Evolutionary conservation across 1,139 yeast species (phyloP).

Genomic region (Geotrichum klebahnii): DNA sequence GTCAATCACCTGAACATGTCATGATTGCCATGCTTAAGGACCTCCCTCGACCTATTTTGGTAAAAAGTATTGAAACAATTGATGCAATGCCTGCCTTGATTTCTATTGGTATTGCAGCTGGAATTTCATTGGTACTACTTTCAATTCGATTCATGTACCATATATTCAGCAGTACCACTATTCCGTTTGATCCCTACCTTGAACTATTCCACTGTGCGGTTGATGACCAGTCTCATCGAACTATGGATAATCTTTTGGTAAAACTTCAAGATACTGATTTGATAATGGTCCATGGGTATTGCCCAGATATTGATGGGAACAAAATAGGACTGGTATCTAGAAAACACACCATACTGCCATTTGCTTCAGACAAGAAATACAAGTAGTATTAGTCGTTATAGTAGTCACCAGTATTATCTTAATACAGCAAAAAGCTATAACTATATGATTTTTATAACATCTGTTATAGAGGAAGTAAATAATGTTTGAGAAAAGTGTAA

Average conservation of each 20-base stretch:
- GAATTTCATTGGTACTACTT: background rate
- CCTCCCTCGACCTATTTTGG: background rate
- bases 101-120: background rate
- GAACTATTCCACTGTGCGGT: constrained; percentile 10
- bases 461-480: too few relatives aligned
- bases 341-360: background rate
- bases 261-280: constrained; percentile 11
- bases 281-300: constrained; percentile 11
- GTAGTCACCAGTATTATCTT: too few relatives aligned
- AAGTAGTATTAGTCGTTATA: too few relatives aligned
- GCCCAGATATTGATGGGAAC: constrained; percentile 6
- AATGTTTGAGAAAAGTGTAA: too few relatives aligned
- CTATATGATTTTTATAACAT: too few relatives aligned
- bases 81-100: constrained; percentile 10
- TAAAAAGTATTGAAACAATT: background rate
- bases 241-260: background rate
- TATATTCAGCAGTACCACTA: background rate
- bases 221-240: background rate
- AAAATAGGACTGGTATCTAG: constrained; percentile 6
- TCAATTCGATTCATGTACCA: background rate
- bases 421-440: too few relatives aligned
- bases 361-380: background rate
- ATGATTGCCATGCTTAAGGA: constrained; percentile 7
- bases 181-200: constrained; percentile 7
- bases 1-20: constrained; percentile 3